Evolutionary conservation across 257 asterid species (phyloP).

Genomic region (Fraxinus pennsylvanica): DNA sequence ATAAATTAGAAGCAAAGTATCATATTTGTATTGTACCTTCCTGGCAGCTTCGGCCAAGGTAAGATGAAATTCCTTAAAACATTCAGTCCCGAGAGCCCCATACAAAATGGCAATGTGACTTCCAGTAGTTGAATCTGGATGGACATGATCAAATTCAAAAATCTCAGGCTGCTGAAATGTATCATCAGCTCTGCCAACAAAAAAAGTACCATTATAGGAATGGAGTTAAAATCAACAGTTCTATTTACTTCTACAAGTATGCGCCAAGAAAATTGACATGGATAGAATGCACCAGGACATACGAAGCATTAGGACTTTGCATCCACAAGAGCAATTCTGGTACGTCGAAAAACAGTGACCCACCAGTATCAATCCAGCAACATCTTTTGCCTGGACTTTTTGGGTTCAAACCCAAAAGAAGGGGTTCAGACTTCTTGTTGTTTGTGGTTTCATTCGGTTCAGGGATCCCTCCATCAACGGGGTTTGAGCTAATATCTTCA

Average conservation of each 20-base stretch:
- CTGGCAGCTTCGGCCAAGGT: slow-evolving; percentile 69
- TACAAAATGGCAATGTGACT: slow-evolving; percentile 68
- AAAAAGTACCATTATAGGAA: slow-evolving; percentile 18
- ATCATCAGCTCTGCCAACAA: slow-evolving; percentile 53
- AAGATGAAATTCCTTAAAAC: slow-evolving; percentile 81
- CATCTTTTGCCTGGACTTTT: slow-evolving; percentile 62
- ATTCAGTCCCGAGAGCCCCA: slow-evolving; percentile 89
- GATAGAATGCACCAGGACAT: slow-evolving; percentile 42
- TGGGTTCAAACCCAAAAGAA: slow-evolving; percentile 48
- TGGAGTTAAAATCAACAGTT: slow-evolving; percentile 24
- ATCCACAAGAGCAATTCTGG: slow-evolving; percentile 72
- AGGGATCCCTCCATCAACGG: slow-evolving; percentile 42
- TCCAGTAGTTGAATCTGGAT: slow-evolving; percentile 76
- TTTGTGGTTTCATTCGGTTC: slow-evolving; percentile 44
- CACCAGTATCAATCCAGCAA: slow-evolving; percentile 97
- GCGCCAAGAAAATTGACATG: slow-evolving; percentile 5
- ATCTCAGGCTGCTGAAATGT: slow-evolving; percentile 89
- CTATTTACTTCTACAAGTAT: background rate
- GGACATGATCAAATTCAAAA: slow-evolving; percentile 93
- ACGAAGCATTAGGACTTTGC: slow-evolving; percentile 55
- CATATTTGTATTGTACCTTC: slow-evolving; percentile 47
- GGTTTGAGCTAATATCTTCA: slow-evolving; percentile 53
- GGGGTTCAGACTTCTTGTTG: slow-evolving; percentile 43
- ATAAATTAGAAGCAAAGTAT: slow-evolving; percentile 18
- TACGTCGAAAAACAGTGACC: slow-evolving; percentile 66